phyloP scores from a whole-genome alignment of 169 alveolate species.

The Cryptosporidium bovis region DNA sequence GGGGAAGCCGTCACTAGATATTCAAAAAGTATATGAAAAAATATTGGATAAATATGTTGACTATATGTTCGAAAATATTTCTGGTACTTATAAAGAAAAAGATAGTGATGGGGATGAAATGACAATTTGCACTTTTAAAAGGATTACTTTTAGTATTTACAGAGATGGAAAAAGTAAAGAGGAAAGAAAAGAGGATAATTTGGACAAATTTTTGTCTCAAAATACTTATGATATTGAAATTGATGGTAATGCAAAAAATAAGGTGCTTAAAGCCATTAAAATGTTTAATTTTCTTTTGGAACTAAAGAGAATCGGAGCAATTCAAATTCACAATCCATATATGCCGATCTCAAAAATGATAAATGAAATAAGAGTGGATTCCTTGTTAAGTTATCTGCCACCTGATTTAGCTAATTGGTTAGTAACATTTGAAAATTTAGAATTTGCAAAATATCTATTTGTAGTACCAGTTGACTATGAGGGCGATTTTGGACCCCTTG shows the following conservation, averaged over 20 bases:
- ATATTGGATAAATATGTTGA: constrained; percentile 26
- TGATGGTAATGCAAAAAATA: not conserved
- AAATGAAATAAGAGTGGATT: not conserved
- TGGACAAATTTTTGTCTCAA: not conserved
- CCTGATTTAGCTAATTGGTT: constrained; percentile 71
- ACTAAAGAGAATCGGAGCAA: constrained; percentile 35
- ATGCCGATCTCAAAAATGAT: constrained; percentile 3
- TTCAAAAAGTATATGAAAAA: constrained; percentile 45
- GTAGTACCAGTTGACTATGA: constrained; percentile 45
- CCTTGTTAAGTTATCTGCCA: constrained; percentile 35
- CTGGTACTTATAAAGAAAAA: not conserved
- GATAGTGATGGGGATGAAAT: not conserved
- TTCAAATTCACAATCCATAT: constrained; percentile 10
- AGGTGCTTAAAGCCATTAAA: constrained; percentile 6
- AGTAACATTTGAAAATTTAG: constrained; percentile 12
- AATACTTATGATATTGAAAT: constrained; percentile 6
- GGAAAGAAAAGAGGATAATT: not conserved
- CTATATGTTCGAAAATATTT: constrained; percentile 1
- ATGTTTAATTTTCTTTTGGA: constrained; percentile 56
- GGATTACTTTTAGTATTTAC: not conserved
- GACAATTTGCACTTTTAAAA: constrained; percentile 19
- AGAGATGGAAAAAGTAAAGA: not conserved
- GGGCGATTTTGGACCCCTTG: constrained; percentile 6
- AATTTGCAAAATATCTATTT: constrained; percentile 3
- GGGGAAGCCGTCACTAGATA: constrained; percentile 23